A percentile compares a stretch with the other conserved stretches of the same genome.
phyloP scores from a whole-genome alignment of 495 filamentous ascomycete genomes.

The Apodospora peruviana region DNA sequence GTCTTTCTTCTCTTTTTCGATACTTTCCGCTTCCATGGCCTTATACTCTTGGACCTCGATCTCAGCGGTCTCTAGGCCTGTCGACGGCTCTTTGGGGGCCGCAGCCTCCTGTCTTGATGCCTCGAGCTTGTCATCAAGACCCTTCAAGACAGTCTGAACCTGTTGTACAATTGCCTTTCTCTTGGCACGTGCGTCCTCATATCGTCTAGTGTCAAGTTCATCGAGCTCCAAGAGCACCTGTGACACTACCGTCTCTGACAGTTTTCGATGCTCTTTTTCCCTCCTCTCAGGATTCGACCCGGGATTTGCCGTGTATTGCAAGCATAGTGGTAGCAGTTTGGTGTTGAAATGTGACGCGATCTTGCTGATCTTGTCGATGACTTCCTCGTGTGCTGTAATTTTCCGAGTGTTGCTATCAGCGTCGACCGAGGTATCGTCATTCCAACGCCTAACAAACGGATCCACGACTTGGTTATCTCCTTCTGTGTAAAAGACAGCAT shows the following conservation, averaged over 20 bases:
- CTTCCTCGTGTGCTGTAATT: slow-evolving; percentile 38
- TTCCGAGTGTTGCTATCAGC: no score
- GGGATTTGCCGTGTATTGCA: slow-evolving; percentile 56
- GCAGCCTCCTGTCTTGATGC: neutral
- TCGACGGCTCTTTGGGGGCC: no score
- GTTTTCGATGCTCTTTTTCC: slow-evolving; percentile 69
- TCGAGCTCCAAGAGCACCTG: slow-evolving; percentile 84
- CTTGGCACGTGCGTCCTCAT: slow-evolving; percentile 56
- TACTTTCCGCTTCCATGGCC: no score
- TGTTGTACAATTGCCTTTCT: slow-evolving; percentile 73
- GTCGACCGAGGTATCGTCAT: no score
- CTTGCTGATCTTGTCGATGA: slow-evolving; percentile 66
- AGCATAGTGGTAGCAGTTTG: slow-evolving; percentile 61
- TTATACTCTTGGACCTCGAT: no score
- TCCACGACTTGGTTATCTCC: no score
- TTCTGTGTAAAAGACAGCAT: no score
- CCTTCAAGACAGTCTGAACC: slow-evolving; percentile 59
- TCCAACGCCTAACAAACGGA: no score
- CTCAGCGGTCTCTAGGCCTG: no score
- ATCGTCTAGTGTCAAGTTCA: slow-evolving; percentile 67
- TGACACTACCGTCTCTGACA: slow-evolving; percentile 77
- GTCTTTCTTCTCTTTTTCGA: no score
- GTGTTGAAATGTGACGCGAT: slow-evolving; percentile 62
- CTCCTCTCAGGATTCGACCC: slow-evolving; percentile 66
- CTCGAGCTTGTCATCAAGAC: slow-evolving; percentile 48